A percentile compares a stretch with the other conserved stretches of the same genome.
Evolutionary conservation across 2,329 filamentous ascomycete species (phyloP).

Genomic region (Aspergillus novofumigatus): DNA sequence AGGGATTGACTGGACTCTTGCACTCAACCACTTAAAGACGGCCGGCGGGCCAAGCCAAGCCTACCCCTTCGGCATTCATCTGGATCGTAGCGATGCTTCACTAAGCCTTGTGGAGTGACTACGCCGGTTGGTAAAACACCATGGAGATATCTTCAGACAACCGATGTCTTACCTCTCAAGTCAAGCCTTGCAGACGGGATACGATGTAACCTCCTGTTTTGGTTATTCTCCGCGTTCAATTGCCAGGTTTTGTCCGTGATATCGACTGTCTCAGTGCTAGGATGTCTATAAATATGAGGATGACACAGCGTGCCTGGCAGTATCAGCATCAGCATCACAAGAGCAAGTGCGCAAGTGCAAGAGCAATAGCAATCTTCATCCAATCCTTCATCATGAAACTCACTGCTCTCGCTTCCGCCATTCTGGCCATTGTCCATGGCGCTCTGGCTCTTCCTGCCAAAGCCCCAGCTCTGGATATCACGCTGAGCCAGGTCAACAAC

Average conservation of each 20-base stretch:
- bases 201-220: conserved; percentile 16
- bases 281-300: background rate
- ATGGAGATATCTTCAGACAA: background rate
- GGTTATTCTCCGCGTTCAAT: background rate
- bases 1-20: too few relatives aligned
- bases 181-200: background rate
- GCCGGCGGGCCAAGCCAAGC: conserved; percentile 21
- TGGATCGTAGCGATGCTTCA: background rate
- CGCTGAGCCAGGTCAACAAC: conserved; percentile 27
- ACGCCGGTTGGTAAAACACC: too few relatives aligned
- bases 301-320: background rate
- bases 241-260: background rate
- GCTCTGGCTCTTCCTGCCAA: conserved; percentile 17
- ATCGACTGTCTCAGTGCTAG: too few relatives aligned
- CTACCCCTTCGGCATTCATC: background rate
- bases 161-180: background rate
- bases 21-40: too few relatives aligned
- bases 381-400: conserved; percentile 17
- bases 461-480: conserved; percentile 25
- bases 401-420: conserved; percentile 14
- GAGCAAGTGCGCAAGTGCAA: too few relatives aligned
- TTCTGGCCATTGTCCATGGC: conserved; percentile 20
- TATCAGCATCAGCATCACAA: background rate
- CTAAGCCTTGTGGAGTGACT: background rate
- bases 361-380: background rate